Evolutionary conservation across 257 asterid genomes (phyloP).

Genomic region (Salvia splendens): DNA sequence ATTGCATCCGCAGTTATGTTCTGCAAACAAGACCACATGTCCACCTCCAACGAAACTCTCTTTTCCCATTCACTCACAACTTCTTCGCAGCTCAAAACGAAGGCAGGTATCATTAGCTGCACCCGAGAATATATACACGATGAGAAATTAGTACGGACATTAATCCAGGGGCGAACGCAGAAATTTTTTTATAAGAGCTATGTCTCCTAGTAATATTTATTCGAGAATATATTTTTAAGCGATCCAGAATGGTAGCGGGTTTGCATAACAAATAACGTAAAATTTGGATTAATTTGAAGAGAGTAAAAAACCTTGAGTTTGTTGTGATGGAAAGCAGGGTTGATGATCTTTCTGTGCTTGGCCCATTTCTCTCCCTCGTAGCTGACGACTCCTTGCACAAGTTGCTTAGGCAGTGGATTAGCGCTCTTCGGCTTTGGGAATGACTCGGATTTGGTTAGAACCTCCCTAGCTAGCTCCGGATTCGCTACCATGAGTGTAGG

Average conservation of each 20-base stretch:
- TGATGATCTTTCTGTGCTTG: slow-evolving; percentile 17
- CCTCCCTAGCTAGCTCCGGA: slow-evolving; percentile 45
- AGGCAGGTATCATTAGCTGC: slow-evolving; percentile 47
- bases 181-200: no score
- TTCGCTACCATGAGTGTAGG: slow-evolving; percentile 39
- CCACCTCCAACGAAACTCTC: slow-evolving; percentile 21
- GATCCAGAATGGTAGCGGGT: no score
- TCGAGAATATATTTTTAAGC: no score
- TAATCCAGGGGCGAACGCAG: no score
- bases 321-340: slow-evolving; percentile 57
- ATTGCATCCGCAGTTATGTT: slow-evolving; percentile 45
- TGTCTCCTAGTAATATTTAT: no score
- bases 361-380: slow-evolving; percentile 36
- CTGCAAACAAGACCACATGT: slow-evolving; percentile 56
- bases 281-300: no score
- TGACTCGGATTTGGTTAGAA: slow-evolving; percentile 26
- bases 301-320: slow-evolving; percentile 37
- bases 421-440: slow-evolving; percentile 31
- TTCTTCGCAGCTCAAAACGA: slow-evolving; percentile 37
- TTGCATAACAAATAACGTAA: no score
- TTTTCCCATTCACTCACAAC: slow-evolving; percentile 23
- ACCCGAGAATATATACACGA: no score
- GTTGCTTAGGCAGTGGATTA: slow-evolving; percentile 42
- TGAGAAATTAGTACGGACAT: no score
- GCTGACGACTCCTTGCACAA: slow-evolving; percentile 36